Evolutionary conservation across 768 basidiomycete species (phyloP), one percentile per base, ranked within the genome.

Genomic region (Leucogyrophana mollusca): DNA sequence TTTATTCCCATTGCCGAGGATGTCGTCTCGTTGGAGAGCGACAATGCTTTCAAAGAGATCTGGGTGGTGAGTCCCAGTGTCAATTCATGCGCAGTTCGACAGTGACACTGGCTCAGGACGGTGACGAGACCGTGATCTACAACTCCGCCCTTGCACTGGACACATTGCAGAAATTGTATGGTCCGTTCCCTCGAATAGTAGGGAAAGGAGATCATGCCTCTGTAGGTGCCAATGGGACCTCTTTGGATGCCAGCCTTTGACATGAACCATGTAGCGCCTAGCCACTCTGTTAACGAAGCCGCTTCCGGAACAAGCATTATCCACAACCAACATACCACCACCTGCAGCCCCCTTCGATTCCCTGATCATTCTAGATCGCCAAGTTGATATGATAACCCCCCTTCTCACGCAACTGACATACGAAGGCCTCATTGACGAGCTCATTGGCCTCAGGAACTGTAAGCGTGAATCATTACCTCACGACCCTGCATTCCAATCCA

Each of bases 371-470:
- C 56, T 99, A 47, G 96, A 99, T 64, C 83, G 96, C 39, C 82
- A 84, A 25, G 83, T 89, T 9, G 96, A 99, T 59, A 89, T 97
- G 88, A 83, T 98, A 49, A 96, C 96, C 0, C 93, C 96, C 1
- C 73, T 98, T 41, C 79, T 95, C 37, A 98, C 96, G 2, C 94
- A 98, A 58, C 72, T 98, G 46, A 99, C 96, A 0, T 98, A 98
- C 55, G 88, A 98, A 62, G 96, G 96, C 16, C 83, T 99, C 39
- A 76, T 97, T 25, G 96, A 98, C 59, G 96, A 99, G 64, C 69
- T 92, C 27, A 73, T 96, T 38, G 89, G 91, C 1, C 85, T 99
- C 51, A 87, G 80, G 64, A 93, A 96, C 58, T 87, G 94, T 92
- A 56, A 49, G 85, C 66, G 9, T 47, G 17, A 21, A 20, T 37